A percentile compares a stretch with the other conserved stretches of the same genome.
phyloP scores from a whole-genome alignment of 495 filamentous ascomycete genomes.

The Aspergillus hancockii region DNA sequence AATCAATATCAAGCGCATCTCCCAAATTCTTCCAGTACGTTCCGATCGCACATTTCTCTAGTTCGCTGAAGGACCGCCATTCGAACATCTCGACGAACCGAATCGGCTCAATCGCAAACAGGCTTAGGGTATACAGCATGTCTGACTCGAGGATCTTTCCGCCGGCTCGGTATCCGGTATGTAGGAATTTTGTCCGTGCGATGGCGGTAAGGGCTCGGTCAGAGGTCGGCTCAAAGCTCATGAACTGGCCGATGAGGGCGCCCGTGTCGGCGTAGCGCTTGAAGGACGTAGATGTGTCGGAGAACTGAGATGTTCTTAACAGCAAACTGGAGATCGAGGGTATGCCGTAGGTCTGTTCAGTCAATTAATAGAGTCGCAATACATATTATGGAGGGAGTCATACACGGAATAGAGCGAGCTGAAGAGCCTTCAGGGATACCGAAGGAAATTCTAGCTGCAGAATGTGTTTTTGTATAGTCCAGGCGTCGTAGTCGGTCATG shows the following conservation, averaged over 20 bases:
- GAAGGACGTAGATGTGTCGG: conserved; percentile 46
- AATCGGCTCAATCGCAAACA: conserved; percentile 60
- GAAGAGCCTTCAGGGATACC: conserved; percentile 51
- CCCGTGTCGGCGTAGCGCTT: conserved; percentile 67
- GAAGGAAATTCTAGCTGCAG: conserved; percentile 56
- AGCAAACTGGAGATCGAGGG: conserved; percentile 61
- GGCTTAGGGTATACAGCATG: conserved; percentile 63
- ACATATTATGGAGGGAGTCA: background rate
- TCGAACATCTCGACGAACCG: conserved; percentile 57
- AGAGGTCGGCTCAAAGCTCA: conserved; percentile 46
- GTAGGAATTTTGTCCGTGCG: conserved; percentile 67
- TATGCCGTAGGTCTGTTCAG: conserved; percentile 63
- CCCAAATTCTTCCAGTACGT: conserved; percentile 65
- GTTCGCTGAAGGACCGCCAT: conserved; percentile 61
- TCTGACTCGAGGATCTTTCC: conserved; percentile 64
- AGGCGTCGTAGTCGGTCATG: conserved; percentile 63
- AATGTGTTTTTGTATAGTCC: conserved; percentile 52
- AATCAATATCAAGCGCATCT: conserved; percentile 60
- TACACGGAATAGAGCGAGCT: conserved; percentile 66
- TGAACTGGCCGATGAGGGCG: conserved; percentile 58
- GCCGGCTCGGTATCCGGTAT: conserved; percentile 53
- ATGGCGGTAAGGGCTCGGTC: conserved; percentile 55
- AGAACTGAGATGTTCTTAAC: conserved; percentile 57
- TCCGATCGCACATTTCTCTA: conserved; percentile 62
- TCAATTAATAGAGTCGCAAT: conserved; percentile 1